Evolutionary conservation across 2,329 filamentous ascomycete species (phyloP).

Genomic region (Xylaria sp.): DNA sequence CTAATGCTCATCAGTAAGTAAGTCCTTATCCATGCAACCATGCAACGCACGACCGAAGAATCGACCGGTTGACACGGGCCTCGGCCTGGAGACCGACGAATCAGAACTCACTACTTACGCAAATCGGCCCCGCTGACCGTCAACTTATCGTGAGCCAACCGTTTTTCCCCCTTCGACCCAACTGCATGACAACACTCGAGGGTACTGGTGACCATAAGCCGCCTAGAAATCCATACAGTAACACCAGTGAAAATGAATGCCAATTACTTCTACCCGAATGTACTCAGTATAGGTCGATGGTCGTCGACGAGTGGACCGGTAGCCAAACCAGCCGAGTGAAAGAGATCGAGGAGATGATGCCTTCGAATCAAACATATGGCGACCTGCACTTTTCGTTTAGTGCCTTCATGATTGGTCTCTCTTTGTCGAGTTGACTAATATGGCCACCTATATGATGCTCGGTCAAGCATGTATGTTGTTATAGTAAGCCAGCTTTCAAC

Average conservation of each 20-base stretch:
- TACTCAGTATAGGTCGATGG: slow-evolving; percentile 11
- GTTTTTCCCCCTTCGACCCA: slow-evolving; percentile 24
- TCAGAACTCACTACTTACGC: slow-evolving; percentile 35
- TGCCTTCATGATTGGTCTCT: neutral
- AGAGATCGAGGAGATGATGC: neutral
- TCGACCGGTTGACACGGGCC: slow-evolving; percentile 25
- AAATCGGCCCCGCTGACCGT: slow-evolving; percentile 35
- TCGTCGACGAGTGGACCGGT: slow-evolving; percentile 9
- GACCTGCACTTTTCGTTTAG: neutral
- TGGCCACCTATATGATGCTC: neutral
- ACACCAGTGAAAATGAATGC: slow-evolving; percentile 6
- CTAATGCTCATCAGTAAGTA: slow-evolving; percentile 17
- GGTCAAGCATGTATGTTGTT: neutral
- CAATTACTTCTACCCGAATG: slow-evolving; percentile 20
- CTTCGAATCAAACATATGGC: slow-evolving; percentile 1
- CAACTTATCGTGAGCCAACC: slow-evolving; percentile 37
- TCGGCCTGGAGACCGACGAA: slow-evolving; percentile 36
- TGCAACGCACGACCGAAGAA: slow-evolving; percentile 28
- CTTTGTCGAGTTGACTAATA: neutral
- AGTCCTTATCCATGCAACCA: slow-evolving; percentile 2
- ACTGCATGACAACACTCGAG: slow-evolving; percentile 22
- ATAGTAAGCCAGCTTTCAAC: slow-evolving; percentile 16
- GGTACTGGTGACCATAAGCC: slow-evolving; percentile 24
- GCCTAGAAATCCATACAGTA: slow-evolving; percentile 25
- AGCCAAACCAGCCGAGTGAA: slow-evolving; percentile 10